Evolutionary conservation across 2,329 filamentous ascomycete species (phyloP).

Genomic region (Sporothrix phasma): DNA sequence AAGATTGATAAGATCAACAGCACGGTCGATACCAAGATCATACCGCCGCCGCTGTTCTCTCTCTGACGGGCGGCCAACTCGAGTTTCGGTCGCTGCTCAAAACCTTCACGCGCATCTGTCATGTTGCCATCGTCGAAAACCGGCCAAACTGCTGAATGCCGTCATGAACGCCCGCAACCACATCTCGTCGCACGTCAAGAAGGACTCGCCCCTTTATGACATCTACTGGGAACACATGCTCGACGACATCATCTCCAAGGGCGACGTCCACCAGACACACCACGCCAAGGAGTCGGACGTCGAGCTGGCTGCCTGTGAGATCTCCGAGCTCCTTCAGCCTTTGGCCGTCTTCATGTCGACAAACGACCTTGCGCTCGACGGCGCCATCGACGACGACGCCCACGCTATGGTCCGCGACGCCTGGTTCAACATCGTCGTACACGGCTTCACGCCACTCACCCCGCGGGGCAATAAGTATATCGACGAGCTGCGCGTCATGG

Average conservation of each 20-base stretch:
- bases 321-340: conserved; percentile 76
- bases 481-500: conserved; percentile 72
- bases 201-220: conserved; percentile 64
- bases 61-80: conserved; percentile 63
- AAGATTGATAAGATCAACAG: conserved; percentile 80
- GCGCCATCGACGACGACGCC: conserved; percentile 53
- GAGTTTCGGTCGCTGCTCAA: conserved; percentile 84
- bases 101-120: conserved; percentile 65
- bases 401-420: conserved; percentile 73
- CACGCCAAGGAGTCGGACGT: conserved; percentile 68
- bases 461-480: conserved; percentile 62
- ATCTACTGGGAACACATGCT: conserved; percentile 78
- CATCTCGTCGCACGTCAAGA: conserved; percentile 60
- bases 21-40: conserved; percentile 73
- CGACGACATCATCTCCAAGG: conserved; percentile 80
- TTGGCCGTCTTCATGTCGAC: conserved; percentile 74
- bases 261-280: conserved; percentile 68
- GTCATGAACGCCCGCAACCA: conserved; percentile 71
- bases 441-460: conserved; percentile 73
- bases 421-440: conserved; percentile 96
- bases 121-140: conserved; percentile 61
- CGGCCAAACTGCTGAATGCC: conserved; percentile 59
- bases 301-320: conserved; percentile 75
- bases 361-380: conserved; percentile 44
- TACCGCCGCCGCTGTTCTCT: conserved; percentile 72